Base-by-base conservation (phyloP, 768 basidiomycete species). In the Pholiota microspora region DNA sequence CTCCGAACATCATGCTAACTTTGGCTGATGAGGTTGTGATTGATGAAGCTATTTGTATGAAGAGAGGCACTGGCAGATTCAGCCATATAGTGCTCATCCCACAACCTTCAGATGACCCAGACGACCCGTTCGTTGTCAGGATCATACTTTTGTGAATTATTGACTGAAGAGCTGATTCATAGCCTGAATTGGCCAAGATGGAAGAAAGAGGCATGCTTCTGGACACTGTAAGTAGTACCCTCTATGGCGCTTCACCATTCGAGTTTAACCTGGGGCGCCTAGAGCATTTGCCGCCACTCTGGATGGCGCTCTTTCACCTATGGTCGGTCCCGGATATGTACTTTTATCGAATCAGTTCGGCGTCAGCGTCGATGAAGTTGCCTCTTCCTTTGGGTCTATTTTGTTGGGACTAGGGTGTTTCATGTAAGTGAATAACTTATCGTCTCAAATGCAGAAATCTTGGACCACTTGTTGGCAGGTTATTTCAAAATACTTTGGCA, bases 201-300 rank as follows among this genome's bases (percentile, higher is more conserved):
- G 76, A 73, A 71, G 63, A 77, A 77, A 49, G 76, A 77, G 53
- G 71, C 73, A 1, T 74, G 75, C 56, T 77, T 77, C 59, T 77
- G 75, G 73, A 73, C 75, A 9, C 57, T 77, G 75, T 74, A 51
- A 40, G 68, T 57, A 10, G 16, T 38, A 6, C 6, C 29, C 6
- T 23, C 27, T 23, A 31, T 28, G 16, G 6, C 10, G n/a, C 10
- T 18, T 23, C 32, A 34, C 18, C 29, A n/a, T 15, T 7, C n/a
- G n/a, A n/a, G n/a, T n/a, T 29, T 16, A 32, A 13, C 29, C 18
- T 25, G 40, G 18, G 46, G 3, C n/a, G 42, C 9, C 7, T 56
- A 75, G 74, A 31, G 71, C 70, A 9, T 75, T 75, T 59, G 68
- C 73, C 7, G 72, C 75, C 4, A 71, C 72, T 34, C 64, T 75